Percentiles rank a stretch among this genome's conserved stretches.
These are phyloP conservation scores for Xylaria sp. DNA, from an alignment of 2,329 filamentous ascomycete genomes.

Conservation along the genomic window DNA sequence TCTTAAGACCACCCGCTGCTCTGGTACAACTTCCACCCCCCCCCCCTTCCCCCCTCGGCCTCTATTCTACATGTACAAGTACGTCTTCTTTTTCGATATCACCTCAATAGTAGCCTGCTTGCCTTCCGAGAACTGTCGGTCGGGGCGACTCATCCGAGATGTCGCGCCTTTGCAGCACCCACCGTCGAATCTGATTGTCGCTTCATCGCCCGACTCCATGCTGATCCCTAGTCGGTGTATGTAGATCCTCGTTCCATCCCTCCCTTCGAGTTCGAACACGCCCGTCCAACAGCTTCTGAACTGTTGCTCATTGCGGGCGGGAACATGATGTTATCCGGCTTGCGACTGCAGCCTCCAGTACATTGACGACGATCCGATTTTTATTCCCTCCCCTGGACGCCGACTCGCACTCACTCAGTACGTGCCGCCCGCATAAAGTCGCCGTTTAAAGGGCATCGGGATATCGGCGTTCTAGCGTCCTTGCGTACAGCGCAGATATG, in stretches of 20 bases:
- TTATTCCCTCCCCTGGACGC: slow-evolving; percentile 26
- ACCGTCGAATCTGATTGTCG: slow-evolving; percentile 34
- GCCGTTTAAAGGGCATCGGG: slow-evolving; percentile 42
- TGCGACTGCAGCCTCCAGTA: slow-evolving; percentile 55
- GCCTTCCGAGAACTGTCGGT: slow-evolving; percentile 17
- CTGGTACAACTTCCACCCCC: slow-evolving; percentile 18
- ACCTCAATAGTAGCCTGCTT: slow-evolving; percentile 8
- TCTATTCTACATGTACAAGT: slow-evolving; percentile 35
- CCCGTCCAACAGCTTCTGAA: slow-evolving; percentile 41
- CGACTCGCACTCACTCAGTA: slow-evolving; percentile 39
- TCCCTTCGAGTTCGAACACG: slow-evolving; percentile 35
- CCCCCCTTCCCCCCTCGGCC: neutral
- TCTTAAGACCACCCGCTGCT: neutral
- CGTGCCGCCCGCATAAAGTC: slow-evolving; percentile 32
- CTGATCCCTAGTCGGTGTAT: slow-evolving; percentile 45
- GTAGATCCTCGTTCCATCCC: slow-evolving; percentile 46
- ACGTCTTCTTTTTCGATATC: slow-evolving; percentile 20
- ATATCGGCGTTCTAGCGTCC: slow-evolving; percentile 46
- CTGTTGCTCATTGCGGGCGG: slow-evolving; percentile 36
- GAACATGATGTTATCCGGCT: slow-evolving; percentile 57
- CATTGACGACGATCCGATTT: slow-evolving; percentile 52
- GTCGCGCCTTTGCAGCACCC: slow-evolving; percentile 16
- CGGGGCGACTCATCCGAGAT: slow-evolving; percentile 38
- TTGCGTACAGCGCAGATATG: slow-evolving; percentile 54
- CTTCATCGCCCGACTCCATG: slow-evolving; percentile 44